Conservation (phyloP, 2,329 filamentous ascomycete genomes). For the Monosporascus sp. region DNA sequence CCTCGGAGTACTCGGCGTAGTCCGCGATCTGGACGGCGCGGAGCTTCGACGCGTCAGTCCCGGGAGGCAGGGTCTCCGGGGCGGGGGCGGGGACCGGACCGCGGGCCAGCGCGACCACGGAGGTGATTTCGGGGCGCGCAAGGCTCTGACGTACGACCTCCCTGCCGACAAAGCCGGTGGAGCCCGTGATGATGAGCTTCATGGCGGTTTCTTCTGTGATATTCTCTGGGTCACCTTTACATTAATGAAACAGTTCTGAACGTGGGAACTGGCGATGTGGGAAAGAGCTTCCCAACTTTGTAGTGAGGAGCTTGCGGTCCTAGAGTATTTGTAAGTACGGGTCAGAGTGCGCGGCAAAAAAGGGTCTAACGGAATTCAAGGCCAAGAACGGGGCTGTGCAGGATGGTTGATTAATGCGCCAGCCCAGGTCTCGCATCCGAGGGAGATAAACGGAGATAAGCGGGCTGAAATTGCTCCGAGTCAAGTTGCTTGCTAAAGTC, state of each 20-base stretch:
- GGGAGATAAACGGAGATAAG: no score
- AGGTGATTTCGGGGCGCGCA: conserved; percentile 28
- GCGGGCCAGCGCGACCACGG: conserved; percentile 37
- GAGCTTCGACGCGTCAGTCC: conserved; percentile 30
- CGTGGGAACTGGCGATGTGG: no score
- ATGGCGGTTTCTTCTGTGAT: not conserved
- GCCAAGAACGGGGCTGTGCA: no score
- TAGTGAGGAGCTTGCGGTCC: no score
- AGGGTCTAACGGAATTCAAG: no score
- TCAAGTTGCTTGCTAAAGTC: no score
- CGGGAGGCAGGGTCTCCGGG: conserved; percentile 15
- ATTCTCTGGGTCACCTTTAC: not conserved
- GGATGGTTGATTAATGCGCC: no score
- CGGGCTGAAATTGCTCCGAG: no score
- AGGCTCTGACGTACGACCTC: conserved; percentile 41
- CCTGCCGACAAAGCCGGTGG: conserved; percentile 28
- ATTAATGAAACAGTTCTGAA: not conserved
- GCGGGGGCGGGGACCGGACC: conserved; percentile 23
- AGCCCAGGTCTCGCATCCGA: no score
- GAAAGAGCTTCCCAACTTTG: no score
- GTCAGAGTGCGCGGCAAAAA: no score
- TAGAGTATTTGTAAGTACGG: no score
- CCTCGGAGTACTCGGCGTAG: conserved; percentile 35
- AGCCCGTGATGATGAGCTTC: not conserved
- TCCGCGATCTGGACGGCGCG: conserved; percentile 34